Conservation (phyloP, 129 eudicot genomes). For the Helianthus tuberosus region DNA sequence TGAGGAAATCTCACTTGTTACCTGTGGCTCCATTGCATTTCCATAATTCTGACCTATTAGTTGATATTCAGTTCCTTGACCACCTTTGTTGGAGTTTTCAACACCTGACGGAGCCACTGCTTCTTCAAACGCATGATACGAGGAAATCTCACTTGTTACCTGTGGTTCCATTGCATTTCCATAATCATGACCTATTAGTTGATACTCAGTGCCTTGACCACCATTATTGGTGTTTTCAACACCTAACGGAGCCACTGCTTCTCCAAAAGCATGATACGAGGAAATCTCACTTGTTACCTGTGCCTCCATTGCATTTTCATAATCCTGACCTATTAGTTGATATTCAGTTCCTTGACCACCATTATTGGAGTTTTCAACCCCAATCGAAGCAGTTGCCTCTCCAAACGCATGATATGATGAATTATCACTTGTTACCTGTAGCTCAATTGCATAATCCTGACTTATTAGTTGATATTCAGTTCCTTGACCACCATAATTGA, state of each 20-base stretch:
- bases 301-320: background rate
- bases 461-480: too few relatives aligned
- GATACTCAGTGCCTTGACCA: background rate
- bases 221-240: too few relatives aligned
- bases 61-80: constrained; percentile 10
- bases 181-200: background rate
- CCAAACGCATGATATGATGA: background rate
- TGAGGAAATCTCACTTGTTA: background rate
- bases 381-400: too few relatives aligned
- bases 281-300: background rate
- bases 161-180: constrained; percentile 6
- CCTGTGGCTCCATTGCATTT: background rate
- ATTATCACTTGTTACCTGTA: background rate
- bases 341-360: constrained; percentile 2
- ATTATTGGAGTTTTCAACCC: background rate
- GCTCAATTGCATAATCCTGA: background rate
- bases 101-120: background rate
- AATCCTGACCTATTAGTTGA: background rate
- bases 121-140: background rate
- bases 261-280: background rate
- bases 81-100: background rate
- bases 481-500: too few relatives aligned
- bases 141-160: background rate
- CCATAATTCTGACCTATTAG: background rate
- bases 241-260: too few relatives aligned